Evolutionary conservation across 768 basidiomycete genomes (phyloP).

Genomic region (Mycena olivaceomarginata): DNA sequence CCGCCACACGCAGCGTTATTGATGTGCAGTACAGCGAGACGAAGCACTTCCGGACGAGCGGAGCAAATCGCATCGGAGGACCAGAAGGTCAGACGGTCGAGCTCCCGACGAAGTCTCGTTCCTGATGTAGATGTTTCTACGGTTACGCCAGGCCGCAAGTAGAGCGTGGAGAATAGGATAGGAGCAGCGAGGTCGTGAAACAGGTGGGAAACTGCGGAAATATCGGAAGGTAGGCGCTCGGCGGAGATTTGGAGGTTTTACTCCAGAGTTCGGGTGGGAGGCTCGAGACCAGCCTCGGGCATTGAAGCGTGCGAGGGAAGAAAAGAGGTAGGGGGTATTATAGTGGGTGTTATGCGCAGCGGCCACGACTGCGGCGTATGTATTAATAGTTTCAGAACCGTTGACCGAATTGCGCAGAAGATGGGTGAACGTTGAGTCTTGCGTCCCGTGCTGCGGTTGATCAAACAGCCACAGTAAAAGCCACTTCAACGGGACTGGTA

Average conservation of each 20-base stretch:
- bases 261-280: conserved; percentile 20
- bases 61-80: conserved; percentile 12
- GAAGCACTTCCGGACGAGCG: conserved; percentile 3
- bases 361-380: no score
- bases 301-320: neutral
- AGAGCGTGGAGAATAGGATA: neutral
- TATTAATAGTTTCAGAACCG: no score
- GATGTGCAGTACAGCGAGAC: neutral
- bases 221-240: neutral
- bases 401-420: no score
- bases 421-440: no score
- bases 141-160: neutral
- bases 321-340: no score
- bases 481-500: no score
- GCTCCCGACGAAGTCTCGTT: neutral
- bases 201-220: neutral
- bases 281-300: neutral
- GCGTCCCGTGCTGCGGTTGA: no score
- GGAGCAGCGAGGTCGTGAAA: neutral
- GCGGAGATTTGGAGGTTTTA: neutral
- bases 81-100: conserved; percentile 17
- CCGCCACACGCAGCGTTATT: neutral
- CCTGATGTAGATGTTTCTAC: neutral
- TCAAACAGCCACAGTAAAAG: no score
- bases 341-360: no score